Conservation (phyloP, 1,284 basidiomycete species). For the Cutaneotrichosporon dermatis region DNA sequence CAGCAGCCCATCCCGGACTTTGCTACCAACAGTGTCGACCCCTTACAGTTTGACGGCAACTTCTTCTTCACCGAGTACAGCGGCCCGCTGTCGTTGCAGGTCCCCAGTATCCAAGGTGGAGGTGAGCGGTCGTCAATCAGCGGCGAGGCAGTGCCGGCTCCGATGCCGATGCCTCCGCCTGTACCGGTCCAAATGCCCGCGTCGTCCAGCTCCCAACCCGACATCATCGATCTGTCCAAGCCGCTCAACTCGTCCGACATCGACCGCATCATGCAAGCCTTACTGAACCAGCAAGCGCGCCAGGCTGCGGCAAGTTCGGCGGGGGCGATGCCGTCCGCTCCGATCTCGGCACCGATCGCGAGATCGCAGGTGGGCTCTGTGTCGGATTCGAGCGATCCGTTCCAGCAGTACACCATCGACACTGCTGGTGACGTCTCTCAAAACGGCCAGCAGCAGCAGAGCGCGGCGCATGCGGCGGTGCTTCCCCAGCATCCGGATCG, state of each 20-base stretch:
- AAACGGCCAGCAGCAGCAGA: no score
- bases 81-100: not conserved
- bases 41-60: slow-evolving; percentile 2
- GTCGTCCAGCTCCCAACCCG: slow-evolving; percentile 14
- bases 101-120: not conserved
- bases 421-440: no score
- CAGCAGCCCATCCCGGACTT: not conserved
- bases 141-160: not conserved
- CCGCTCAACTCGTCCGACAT: slow-evolving; percentile 40
- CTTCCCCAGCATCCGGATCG: not conserved
- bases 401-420: slow-evolving; percentile 11
- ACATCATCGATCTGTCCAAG: slow-evolving; percentile 45
- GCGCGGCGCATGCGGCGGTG: no score
- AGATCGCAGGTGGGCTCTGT: not conserved
- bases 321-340: no score
- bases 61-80: not conserved
- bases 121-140: no score
- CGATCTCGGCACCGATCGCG: no score
- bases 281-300: slow-evolving; percentile 30
- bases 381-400: slow-evolving; percentile 5
- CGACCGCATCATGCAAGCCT: slow-evolving; percentile 38
- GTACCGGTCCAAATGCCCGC: no score
- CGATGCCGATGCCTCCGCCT: not conserved
- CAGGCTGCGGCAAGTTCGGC: not conserved
- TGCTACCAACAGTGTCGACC: not conserved